phyloP scores from a whole-genome alignment of 129 eudicot genomes.

The Lonicera japonica region DNA sequence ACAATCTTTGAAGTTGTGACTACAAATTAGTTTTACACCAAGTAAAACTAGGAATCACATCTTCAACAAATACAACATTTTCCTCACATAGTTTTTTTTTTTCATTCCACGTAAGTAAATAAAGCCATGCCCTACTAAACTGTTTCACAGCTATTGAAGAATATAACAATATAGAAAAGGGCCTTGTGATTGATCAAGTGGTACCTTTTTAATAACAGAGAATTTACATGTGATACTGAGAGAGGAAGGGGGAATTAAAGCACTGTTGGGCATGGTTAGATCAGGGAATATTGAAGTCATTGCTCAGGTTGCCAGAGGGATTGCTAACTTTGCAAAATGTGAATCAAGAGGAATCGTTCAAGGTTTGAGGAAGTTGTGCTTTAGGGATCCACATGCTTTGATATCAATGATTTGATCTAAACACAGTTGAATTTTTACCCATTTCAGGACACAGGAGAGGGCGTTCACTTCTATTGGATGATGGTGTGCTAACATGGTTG shows the following conservation, averaged over 20 bases:
- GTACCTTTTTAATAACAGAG: slow-evolving; percentile 38
- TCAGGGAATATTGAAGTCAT: slow-evolving; percentile 63
- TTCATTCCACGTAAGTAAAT: neutral
- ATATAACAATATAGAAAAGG: neutral
- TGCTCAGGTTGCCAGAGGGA: slow-evolving; percentile 91
- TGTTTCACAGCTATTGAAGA: neutral
- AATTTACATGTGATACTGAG: slow-evolving; percentile 55
- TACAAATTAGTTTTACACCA: neutral
- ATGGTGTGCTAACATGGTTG: slow-evolving; percentile 74
- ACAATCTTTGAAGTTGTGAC: neutral
- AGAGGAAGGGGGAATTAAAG: slow-evolving; percentile 83
- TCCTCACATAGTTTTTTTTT: neutral
- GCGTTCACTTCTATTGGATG: slow-evolving; percentile 72
- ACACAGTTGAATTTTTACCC: neutral
- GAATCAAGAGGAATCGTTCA: slow-evolving; percentile 87
- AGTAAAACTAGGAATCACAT: neutral
- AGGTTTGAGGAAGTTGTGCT: slow-evolving; percentile 34
- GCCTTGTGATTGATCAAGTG: slow-evolving; percentile 12
- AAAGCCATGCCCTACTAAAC: neutral
- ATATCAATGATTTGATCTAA: neutral
- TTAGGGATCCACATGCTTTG: neutral
- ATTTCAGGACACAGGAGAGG: slow-evolving; percentile 70
- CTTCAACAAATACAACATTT: neutral
- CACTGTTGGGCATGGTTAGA: slow-evolving; percentile 77
- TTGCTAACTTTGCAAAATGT: slow-evolving; percentile 90